Conservation (phyloP, 495 filamentous ascomycete species). For the Staphylotrichum tortipilum region DNA sequence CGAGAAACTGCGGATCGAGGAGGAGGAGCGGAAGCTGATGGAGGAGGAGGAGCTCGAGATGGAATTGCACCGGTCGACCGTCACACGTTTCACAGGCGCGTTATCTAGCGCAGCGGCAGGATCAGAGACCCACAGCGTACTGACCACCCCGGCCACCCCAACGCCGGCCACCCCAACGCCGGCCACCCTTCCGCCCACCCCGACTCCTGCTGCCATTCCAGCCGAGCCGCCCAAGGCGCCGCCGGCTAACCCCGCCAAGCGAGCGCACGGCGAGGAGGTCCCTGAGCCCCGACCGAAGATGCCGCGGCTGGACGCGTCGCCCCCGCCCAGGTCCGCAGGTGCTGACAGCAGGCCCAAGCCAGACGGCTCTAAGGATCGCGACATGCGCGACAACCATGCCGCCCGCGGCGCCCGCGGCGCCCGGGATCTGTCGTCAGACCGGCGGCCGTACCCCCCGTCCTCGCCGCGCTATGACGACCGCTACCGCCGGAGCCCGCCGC, state of each 20-base stretch:
- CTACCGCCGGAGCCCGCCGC: conserved; percentile 11
- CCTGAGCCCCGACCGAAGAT: not conserved
- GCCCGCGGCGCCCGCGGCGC: too few relatives aligned
- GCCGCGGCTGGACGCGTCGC: not conserved
- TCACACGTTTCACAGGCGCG: not conserved
- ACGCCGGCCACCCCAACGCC: not conserved
- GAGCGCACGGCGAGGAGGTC: not conserved
- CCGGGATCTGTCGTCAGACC: conserved; percentile 7
- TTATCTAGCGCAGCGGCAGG: conserved; percentile 4
- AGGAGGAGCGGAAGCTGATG: conserved; percentile 24
- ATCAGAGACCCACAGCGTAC: conserved; percentile 5
- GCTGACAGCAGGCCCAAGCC: not conserved
- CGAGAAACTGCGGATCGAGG: conserved; percentile 29
- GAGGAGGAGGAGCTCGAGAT: conserved; percentile 22
- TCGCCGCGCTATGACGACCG: conserved; percentile 5
- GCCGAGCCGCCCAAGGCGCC: not conserved
- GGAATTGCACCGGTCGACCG: conserved; percentile 7
- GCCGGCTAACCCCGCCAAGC: not conserved
- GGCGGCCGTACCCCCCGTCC: conserved; percentile 10
- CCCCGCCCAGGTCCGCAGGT: not conserved
- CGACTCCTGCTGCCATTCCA: not conserved
- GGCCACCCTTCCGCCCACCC: not conserved
- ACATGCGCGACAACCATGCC: not conserved
- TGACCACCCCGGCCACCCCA: conserved; percentile 3
- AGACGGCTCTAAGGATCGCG: not conserved